Base-by-base conservation (phyloP, 805 yeast species). In the Kodamaea kakaduensis region DNA sequence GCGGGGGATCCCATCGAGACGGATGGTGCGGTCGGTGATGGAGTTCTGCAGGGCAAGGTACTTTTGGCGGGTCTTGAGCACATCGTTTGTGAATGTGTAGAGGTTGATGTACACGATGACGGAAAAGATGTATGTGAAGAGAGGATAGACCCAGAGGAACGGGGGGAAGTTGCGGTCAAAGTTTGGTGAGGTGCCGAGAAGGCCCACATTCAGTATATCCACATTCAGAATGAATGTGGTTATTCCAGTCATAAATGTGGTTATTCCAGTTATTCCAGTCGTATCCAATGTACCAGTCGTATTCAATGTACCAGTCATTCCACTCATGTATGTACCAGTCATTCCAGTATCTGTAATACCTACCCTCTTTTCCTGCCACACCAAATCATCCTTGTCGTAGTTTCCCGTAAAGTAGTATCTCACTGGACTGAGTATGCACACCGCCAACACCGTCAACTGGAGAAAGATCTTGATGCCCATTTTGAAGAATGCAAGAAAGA, bases 41-140 rank as follows among this genome's bases (percentile, higher is more conserved):
- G 81, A 71, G 52, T 74, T 66, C 47, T 77, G 82, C 4, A 76
- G 65, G 0, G 82, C 83, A 38, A 77, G 56, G 50, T 74, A 76
- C 44, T 69, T 64, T 46, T 77, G 83, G 25, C 83, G 56, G 1
- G 75, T 69, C 42, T 64, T 65, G 31, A 77, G 64, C 21, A 77
- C 72, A 35, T 57, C 59, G 10, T 62, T 58, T 14, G 82, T 77
- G 48, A 63, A 73, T 31, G 59, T 59, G 45, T 67, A 69, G 16
- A 76, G 44, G 42, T 63, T 67, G 38, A 58, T 60, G 41, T 65
- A 70, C 17, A 73, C 73, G 7, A 75, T 56, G 2, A 57, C 53
- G 2, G 79, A 69, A 52, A 77, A 77, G 9, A 67, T 42, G 48
- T 75, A 77, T 2, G 81, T 76, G 64, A 75, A 77, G 1, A 73